phyloP scores from a whole-genome alignment of 257 asterid genomes.

The Orobanche coerulescens region DNA sequence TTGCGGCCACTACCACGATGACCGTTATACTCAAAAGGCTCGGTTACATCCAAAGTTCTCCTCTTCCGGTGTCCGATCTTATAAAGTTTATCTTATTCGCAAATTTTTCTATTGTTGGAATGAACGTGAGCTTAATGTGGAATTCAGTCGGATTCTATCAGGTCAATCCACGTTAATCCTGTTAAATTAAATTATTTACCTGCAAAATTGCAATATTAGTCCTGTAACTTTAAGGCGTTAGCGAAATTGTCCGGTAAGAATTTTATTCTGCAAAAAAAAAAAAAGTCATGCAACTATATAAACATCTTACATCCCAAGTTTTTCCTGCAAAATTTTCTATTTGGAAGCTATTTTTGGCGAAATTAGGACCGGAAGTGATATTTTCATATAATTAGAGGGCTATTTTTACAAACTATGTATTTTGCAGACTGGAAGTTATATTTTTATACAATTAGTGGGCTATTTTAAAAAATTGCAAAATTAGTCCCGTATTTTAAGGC shows the following conservation, averaged over 20 bases:
- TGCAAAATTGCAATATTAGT: background rate
- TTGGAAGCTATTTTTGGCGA: too few species aligned
- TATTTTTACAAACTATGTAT: too few species aligned
- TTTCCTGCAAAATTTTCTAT: too few species aligned
- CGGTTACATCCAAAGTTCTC: constrained; percentile 49
- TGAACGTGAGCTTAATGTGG: constrained; percentile 76
- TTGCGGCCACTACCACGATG: constrained; percentile 56
- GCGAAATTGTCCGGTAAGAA: too few species aligned
- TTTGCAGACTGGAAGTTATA: too few species aligned
- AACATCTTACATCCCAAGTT: background rate
- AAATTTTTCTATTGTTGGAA: constrained; percentile 63
- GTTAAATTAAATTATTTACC: background rate
- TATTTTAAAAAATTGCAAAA: too few species aligned
- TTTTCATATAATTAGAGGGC: background rate
- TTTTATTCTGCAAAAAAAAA: too few species aligned
- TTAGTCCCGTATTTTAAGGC: too few species aligned
- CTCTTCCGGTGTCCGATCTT: constrained; percentile 48
- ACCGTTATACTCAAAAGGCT: constrained; percentile 45
- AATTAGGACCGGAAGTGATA: background rate
- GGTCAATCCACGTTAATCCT: constrained; percentile 28
- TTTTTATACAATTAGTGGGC: too few species aligned
- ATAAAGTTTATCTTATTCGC: constrained; percentile 52
- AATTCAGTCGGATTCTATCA: constrained; percentile 75
- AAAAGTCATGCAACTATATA: background rate
- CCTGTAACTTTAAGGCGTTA: background rate